Base-by-base conservation (phyloP, 371 early-diverging fungal genomes). In the Mucor plumbeus region DNA sequence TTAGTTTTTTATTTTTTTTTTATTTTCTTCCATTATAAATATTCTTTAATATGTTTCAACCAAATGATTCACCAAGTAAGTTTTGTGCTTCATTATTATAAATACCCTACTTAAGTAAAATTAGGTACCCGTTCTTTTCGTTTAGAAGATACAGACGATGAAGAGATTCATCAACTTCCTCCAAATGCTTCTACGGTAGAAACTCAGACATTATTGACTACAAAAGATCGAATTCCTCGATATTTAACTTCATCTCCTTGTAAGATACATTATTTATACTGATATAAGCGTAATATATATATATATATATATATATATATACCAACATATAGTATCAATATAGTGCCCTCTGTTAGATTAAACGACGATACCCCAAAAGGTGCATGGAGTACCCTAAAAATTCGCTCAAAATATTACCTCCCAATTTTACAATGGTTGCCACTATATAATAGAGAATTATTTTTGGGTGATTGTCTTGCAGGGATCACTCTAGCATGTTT, bases 341-440 rank as follows among this genome's bases (percentile, higher is more conserved):
- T 59, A 81, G 82, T 81, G 26, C 82, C 79, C 31, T 78, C 82
- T n/a, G 75, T 67, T 9, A 65, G 50, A 13, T 33, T 76, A 3
- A 58, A 15, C 36, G 72, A 68, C n/a, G 68, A 71, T 21, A 14
- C 68, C 9, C 79, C 78, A 3, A 81, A 75, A 58, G 77, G 78
- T 60, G 57, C 58, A 14, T 79, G 81, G 84, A 67, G 63, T 13
- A 63, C 69, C 7, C 55, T 84, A 11, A 87, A 79, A 70, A 82
- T 84, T 10, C 82, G 95, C 21, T 70, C 92, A 31, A 90, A 87
- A 59, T 96, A 95, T 78, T 97, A 96, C 73, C 88, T 97, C 38
- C 97, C 97, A 8, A 88, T 94, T 19, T 73, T 94, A 21, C 86
- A 91, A 39, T 97, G 97, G 97, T 77, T 96, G 17, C 96, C 96